Evolutionary conservation across 176 grass and related monocot species (phyloP), one percentile per base, ranked within the genome.

Genomic region (Olyra latifolia): DNA sequence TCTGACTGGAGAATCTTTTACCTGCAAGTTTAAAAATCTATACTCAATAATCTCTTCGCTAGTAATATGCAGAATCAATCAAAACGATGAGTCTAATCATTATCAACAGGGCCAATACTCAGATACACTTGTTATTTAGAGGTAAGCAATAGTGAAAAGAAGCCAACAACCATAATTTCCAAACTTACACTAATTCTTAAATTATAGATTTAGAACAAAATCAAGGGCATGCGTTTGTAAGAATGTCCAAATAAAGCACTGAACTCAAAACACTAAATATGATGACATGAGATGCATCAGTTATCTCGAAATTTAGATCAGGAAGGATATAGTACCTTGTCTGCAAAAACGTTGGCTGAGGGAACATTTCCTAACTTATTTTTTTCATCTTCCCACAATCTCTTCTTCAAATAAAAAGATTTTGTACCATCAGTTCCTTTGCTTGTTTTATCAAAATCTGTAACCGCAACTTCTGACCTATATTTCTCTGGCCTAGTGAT

Each of bases 401-500:
- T 85, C 71, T 76, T 91, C 70, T 89, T 91, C 73, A 89, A 81
- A 74, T 87, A 83, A 48, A 94, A 49, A 55, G 84, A 81, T 87
- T 89, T 91, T 81, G 81, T 73, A 67, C 77, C 68, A 35, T 91
- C 92, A 28, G 54, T 72, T 54, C 84, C 86, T 76, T 94, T 91
- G 52, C 27, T 91, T 80, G 56, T 71, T 74, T 82, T 83, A 57
- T 86, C 86, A 70, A 83, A 87, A 41, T 85, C 77, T 61, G 47
- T 69, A 77, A 14, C 30, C 57, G 59, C 66, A 62, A 69, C 82
- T 77, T 93, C 91, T 16, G 69, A 68, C 41, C 63, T 88, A 53
- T 85, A 73, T 69, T 90, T 90, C 40, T 90, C 91, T 60, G 88
- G 71, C 61, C 68, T 88, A 45, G 53, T 47, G 11, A 79, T 44